Conservation (phyloP, 108 stramenopile species). For the Epipyxis sp. region DNA sequence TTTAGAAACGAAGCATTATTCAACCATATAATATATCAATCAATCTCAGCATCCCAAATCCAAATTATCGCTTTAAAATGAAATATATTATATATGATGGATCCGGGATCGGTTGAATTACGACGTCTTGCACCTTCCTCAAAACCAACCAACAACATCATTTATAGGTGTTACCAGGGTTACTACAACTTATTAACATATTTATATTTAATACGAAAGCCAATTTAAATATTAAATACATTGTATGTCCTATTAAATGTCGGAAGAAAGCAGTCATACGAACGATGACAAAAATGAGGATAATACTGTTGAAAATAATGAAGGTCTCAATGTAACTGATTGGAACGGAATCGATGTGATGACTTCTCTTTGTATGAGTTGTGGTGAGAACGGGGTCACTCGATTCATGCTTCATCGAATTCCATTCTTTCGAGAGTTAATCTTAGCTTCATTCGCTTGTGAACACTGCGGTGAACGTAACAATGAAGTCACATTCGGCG, state of each 20-base stretch:
- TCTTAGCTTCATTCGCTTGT: conserved; percentile 67
- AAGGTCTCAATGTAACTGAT: background rate
- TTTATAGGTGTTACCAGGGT: background rate
- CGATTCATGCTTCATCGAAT: conserved; percentile 67
- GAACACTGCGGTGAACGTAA: conserved; percentile 55
- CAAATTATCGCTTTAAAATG: too few species aligned
- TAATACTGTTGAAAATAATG: background rate
- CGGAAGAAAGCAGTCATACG: too few species aligned
- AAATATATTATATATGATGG: too few species aligned
- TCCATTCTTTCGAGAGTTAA: conserved; percentile 74
- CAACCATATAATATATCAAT: background rate
- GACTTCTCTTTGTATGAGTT: conserved; percentile 58
- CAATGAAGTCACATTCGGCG: conserved; percentile 65
- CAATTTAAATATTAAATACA: too few species aligned
- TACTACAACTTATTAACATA: too few species aligned
- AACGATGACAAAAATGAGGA: background rate
- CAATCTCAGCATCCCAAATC: background rate
- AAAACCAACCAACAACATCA: background rate
- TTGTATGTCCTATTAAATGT: too few species aligned
- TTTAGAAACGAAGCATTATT: background rate
- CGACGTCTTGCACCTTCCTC: background rate
- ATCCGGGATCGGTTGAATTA: too few species aligned
- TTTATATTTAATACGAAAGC: too few species aligned
- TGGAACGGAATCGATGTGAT: conserved; percentile 39
- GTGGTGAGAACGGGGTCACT: conserved; percentile 60